Base-by-base conservation (phyloP, 2,329 filamentous ascomycete genomes). In the Chaetomiaceae sp. region DNA sequence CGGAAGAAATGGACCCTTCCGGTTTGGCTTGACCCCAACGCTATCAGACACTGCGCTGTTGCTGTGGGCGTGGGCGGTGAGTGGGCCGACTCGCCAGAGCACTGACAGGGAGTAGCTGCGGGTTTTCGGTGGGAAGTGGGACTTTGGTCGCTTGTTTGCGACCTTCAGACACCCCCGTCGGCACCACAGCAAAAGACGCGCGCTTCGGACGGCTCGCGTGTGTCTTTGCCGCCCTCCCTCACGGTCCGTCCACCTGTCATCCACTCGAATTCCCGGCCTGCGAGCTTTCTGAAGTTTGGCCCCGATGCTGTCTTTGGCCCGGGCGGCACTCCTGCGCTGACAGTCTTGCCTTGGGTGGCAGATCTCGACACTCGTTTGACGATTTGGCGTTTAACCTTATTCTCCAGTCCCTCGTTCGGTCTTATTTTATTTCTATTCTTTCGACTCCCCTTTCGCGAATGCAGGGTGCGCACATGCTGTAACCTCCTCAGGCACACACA, bases 191-290 rank as follows among this genome's bases (percentile, higher is more conserved):
- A 27, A 44, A 61, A 61, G 59, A 61, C 59, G 59, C 59, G 59
- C 59, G 59, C 59, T 61, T 61, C 59, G 52, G 45, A 54, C 53
- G 49, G 58, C 53, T 60, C 60, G 58, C 60, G 60, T 60, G 55
- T 62, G 55, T 62, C 55, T 60, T 61, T 62, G 60, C 58, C 58
- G 60, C 60, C 60, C 52, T 53, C 41, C 27, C 48, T 42, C 54
- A n/a, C 44, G 23, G 42, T 56, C 50, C 56, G 53, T 45, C 51
- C 48, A 27, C 39, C 44, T 60, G 53, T 58, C 58, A 55, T 58
- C 60, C 60, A 61, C 58, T 62, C 60, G 53, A 56, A 50, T 57
- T 55, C 48, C 45, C 44, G 49, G 48, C 52, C 37, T 53, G 46
- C 48, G 42, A 57, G 41, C 54, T 50, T 61, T 51, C 54, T 61